These are phyloP conservation scores for Boletus rubescentipes DNA, from an alignment of 768 basidiomycete genomes.

Conservation along the genomic window DNA sequence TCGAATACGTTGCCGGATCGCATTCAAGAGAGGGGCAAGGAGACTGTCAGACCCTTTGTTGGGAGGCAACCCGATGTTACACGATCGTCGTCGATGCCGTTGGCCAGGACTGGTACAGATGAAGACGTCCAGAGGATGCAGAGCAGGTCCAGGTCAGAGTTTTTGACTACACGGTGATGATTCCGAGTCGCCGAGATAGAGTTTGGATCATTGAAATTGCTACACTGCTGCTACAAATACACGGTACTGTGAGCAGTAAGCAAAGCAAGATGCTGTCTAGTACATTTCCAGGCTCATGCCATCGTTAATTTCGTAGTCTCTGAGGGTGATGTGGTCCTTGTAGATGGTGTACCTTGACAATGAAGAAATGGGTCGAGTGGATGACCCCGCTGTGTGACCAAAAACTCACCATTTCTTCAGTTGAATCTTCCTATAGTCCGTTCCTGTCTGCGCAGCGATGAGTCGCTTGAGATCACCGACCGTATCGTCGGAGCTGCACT, in stretches of 20 bases:
- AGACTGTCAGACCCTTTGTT: conserved; percentile 24
- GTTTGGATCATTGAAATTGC: conserved; percentile 1
- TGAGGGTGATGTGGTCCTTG: conserved; percentile 93
- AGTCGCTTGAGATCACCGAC: conserved; percentile 97
- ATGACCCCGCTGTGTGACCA: not conserved
- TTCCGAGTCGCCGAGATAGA: not conserved
- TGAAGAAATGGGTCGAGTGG: not conserved
- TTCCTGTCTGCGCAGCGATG: conserved; percentile 95
- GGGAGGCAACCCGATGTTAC: conserved; percentile 21
- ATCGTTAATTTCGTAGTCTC: conserved; percentile 92
- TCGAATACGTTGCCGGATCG: conserved; percentile 40
- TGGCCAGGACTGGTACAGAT: conserved; percentile 9
- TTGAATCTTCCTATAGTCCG: conserved; percentile 79
- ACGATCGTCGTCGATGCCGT: conserved; percentile 16
- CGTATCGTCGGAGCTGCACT: conserved; percentile 93
- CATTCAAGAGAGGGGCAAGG: conserved; percentile 35
- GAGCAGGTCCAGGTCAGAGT: conserved; percentile 22
- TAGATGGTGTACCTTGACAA: conserved; percentile 81
- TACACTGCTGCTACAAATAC: conserved; percentile 15
- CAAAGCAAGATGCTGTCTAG: conserved; percentile 32
- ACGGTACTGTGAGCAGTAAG: not conserved
- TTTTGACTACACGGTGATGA: conserved; percentile 6
- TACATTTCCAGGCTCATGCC: conserved; percentile 96
- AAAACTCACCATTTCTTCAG: conserved; percentile 91
- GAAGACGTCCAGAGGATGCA: not conserved